These are phyloP conservation scores for Neophaeococcomyces aloes DNA, from an alignment of 2,329 filamentous ascomycete species.

Conservation along the genomic window DNA sequence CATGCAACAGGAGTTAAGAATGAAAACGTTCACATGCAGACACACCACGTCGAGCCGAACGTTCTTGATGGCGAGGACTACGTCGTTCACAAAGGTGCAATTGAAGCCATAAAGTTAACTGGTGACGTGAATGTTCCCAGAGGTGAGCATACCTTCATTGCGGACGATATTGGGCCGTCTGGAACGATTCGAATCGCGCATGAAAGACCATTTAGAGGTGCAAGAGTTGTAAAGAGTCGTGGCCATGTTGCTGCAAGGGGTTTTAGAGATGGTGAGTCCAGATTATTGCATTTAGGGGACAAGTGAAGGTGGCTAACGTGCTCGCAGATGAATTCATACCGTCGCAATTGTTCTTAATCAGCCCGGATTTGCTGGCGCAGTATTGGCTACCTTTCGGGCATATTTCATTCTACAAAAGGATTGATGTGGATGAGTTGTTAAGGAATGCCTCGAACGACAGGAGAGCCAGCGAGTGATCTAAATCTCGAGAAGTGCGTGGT, in stretches of 20 bases:
- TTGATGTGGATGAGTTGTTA: constrained; percentile 33
- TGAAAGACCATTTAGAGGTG: constrained; percentile 61
- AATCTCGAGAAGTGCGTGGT: background rate
- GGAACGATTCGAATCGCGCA: constrained; percentile 56
- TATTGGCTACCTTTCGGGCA: constrained; percentile 58
- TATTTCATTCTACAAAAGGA: constrained; percentile 35
- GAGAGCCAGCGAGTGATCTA: background rate
- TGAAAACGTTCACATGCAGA: background rate
- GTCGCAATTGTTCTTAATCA: constrained; percentile 67
- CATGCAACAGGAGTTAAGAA: no score
- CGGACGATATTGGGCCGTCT: constrained; percentile 59
- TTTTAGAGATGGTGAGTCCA: constrained; percentile 57
- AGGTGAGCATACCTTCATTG: constrained; percentile 72
- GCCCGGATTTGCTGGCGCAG: constrained; percentile 65
- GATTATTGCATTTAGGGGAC: background rate
- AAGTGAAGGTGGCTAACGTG: constrained; percentile 12
- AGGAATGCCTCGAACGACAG: constrained; percentile 11
- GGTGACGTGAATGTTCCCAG: constrained; percentile 84
- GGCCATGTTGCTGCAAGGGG: constrained; percentile 69
- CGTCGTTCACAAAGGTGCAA: constrained; percentile 50
- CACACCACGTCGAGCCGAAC: background rate
- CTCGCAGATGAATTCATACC: constrained; percentile 60
- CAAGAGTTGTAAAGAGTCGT: constrained; percentile 59
- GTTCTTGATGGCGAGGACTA: constrained; percentile 27
- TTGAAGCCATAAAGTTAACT: constrained; percentile 83